phyloP scores from a whole-genome alignment of 352 stramenopile species.

The Thalassiosira exigua region DNA sequence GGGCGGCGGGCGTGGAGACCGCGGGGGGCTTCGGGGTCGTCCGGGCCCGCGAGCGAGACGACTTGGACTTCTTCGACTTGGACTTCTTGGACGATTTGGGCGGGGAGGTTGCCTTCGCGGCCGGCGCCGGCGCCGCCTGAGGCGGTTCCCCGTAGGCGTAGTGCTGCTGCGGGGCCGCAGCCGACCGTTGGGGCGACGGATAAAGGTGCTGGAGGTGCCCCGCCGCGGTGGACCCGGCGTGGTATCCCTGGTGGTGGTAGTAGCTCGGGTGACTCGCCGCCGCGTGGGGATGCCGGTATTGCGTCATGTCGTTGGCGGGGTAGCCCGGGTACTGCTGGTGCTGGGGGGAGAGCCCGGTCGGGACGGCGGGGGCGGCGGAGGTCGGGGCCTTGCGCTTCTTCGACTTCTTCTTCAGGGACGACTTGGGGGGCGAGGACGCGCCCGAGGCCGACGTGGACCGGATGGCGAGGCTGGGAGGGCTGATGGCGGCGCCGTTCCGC shows the following conservation, averaged over 20 bases:
- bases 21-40: constrained; percentile 4
- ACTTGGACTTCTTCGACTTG: constrained; percentile 1
- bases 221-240: no score
- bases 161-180: constrained; percentile 10
- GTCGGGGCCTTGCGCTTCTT: constrained; percentile 39
- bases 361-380: background rate
- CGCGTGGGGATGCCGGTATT: constrained; percentile 29
- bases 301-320: constrained; percentile 38
- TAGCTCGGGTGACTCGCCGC: constrained; percentile 26
- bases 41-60: background rate
- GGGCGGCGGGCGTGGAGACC: no score
- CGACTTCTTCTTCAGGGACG: constrained; percentile 36
- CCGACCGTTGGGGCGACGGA: background rate
- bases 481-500: constrained; percentile 52
- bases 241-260: constrained; percentile 36
- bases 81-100: background rate
- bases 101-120: background rate
- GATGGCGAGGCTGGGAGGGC: constrained; percentile 61
- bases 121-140: background rate
- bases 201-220: no score
- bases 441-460: constrained; percentile 44
- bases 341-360: constrained; percentile 11
- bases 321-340: constrained; percentile 30
- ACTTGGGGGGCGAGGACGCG: constrained; percentile 11
- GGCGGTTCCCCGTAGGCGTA: constrained; percentile 28